Percentiles rank a stretch among this genome's conserved stretches.
phyloP scores from a whole-genome alignment of 176 grass and related monocot species.

The Eragrostis nindensis region DNA sequence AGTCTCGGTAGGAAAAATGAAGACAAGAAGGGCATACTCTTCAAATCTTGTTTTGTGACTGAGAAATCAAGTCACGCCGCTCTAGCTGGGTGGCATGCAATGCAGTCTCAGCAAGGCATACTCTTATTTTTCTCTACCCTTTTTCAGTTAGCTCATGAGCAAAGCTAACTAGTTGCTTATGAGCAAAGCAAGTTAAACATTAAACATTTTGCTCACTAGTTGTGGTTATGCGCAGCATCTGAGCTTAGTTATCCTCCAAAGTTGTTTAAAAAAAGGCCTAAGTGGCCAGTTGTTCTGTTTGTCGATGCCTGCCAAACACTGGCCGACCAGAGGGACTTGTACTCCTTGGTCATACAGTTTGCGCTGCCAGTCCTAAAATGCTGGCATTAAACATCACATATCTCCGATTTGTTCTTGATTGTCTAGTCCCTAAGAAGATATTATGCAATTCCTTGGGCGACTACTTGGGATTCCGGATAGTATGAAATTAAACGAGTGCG shows the following conservation, averaged over 20 bases:
- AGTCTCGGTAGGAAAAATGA: too few relatives aligned
- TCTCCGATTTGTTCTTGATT: background rate
- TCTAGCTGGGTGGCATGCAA: background rate
- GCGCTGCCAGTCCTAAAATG: background rate
- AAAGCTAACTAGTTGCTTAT: too few relatives aligned
- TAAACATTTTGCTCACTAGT: background rate
- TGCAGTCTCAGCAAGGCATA: background rate
- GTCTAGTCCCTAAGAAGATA: constrained; percentile 26
- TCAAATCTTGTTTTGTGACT: too few relatives aligned
- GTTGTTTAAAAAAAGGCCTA: constrained; percentile 26
- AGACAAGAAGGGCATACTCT: too few relatives aligned
- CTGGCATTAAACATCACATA: background rate
- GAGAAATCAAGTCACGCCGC: background rate
- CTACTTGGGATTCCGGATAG: background rate
- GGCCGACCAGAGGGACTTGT: background rate
- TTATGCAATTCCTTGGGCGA: background rate
- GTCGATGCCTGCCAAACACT: constrained; percentile 22
- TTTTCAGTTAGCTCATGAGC: constrained; percentile 24
- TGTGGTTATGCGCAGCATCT: constrained; percentile 11
- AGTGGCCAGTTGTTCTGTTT: constrained; percentile 40
- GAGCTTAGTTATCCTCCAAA: background rate
- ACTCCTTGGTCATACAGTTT: background rate
- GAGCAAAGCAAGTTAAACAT: constrained; percentile 39
- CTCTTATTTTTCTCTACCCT: background rate
- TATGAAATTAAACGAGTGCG: background rate